Conservation (phyloP, 2,329 filamentous ascomycete genomes). For the Sporothrix pseudoabietina region DNA sequence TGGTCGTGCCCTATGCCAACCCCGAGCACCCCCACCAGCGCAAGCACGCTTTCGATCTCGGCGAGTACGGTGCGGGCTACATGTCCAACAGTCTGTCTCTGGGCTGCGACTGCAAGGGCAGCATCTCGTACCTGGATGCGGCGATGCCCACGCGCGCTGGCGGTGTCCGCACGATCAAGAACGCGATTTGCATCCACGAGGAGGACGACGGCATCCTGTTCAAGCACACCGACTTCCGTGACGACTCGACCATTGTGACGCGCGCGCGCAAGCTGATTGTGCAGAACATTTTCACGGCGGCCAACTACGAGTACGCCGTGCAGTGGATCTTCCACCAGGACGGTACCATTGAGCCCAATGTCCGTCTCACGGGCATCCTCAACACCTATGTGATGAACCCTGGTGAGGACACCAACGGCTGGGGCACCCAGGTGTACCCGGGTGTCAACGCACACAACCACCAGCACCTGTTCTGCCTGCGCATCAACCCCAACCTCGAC, state of each 20-base stretch:
- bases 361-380: constrained; percentile 87
- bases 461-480: constrained; percentile 91
- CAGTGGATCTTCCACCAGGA: constrained; percentile 60
- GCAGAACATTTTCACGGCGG: constrained; percentile 90
- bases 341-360: constrained; percentile 86
- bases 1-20: constrained; percentile 89
- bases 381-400: constrained; percentile 85
- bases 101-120: constrained; percentile 84
- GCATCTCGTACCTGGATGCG: constrained; percentile 89
- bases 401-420: constrained; percentile 79
- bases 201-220: constrained; percentile 90
- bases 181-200: constrained; percentile 92
- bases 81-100: constrained; percentile 78
- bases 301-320: constrained; percentile 84
- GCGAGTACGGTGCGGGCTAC: constrained; percentile 74
- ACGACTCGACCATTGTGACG: constrained; percentile 82
- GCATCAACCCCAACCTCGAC: constrained; percentile 84
- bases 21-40: constrained; percentile 78
- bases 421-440: constrained; percentile 90
- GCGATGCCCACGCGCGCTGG: constrained; percentile 79
- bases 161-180: constrained; percentile 76
- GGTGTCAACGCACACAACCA: constrained; percentile 95
- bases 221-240: constrained; percentile 92
- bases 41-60: constrained; percentile 80
- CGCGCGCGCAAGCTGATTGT: constrained; percentile 83